A percentile compares a stretch with the other conserved stretches of the same genome.
These are phyloP conservation scores for Betula pendula DNA, from an alignment of 306 rosid genomes.

Conservation along the genomic window DNA sequence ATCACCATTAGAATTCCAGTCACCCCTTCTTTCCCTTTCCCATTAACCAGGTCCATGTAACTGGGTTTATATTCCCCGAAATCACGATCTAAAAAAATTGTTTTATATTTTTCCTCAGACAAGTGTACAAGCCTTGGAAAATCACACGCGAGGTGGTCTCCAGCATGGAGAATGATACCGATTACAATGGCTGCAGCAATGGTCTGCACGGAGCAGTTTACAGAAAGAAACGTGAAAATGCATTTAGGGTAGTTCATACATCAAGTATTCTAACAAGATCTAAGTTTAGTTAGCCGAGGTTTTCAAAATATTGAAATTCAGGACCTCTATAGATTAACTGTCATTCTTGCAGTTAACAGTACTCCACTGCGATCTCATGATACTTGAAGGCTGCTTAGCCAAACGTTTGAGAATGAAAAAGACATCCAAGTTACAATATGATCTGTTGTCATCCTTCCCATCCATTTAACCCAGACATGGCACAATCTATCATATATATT, in stretches of 20 bases:
- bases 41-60: constrained; percentile 55
- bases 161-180: constrained; percentile 85
- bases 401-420: constrained; percentile 11
- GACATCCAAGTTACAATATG: not conserved
- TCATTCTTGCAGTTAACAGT: constrained; percentile 16
- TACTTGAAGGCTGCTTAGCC: constrained; percentile 17
- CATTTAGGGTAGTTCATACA: not conserved
- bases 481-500: not conserved
- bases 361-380: constrained; percentile 4
- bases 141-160: constrained; percentile 94
- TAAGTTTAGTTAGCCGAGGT: constrained; percentile 4
- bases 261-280: not conserved
- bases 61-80: constrained; percentile 68
- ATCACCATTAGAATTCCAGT: constrained; percentile 88
- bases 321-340: constrained; percentile 17
- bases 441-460: not conserved
- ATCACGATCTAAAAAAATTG: constrained; percentile 34
- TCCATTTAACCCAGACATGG: not conserved
- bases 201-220: constrained; percentile 39
- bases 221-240: constrained; percentile 1
- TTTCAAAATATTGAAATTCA: constrained; percentile 13
- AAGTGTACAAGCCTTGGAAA: constrained; percentile 63
- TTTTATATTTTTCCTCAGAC: constrained; percentile 33
- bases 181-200: constrained; percentile 87
- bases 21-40: constrained; percentile 74